Percentiles rank a stretch among this genome's conserved stretches.
These are phyloP conservation scores for Handroanthus guayacan DNA, from an alignment of 257 asterid genomes.

Conservation along the genomic window DNA sequence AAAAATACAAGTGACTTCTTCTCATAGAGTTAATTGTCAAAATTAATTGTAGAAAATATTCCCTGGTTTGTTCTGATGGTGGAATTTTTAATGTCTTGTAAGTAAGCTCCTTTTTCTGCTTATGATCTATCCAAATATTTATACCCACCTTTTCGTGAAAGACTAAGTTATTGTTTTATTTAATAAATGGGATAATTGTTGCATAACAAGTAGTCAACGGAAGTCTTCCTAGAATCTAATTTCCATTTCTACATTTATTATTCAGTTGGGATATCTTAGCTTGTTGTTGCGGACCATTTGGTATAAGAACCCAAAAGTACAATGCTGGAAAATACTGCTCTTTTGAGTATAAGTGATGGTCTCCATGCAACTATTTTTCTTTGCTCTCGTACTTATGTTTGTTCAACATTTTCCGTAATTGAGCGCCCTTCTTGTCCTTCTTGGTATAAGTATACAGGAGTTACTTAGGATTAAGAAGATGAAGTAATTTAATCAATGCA, in stretches of 20 bases:
- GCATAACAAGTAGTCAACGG: conserved; percentile 27
- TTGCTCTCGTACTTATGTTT: conserved; percentile 1
- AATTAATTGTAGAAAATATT: conserved; percentile 1
- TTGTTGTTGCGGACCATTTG: conserved; percentile 11
- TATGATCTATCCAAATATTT: conserved; percentile 13
- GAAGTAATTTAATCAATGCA: conserved; percentile 20
- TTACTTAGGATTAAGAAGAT: conserved; percentile 11
- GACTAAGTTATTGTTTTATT: neutral
- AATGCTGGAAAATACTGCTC: neutral
- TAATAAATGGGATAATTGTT: conserved; percentile 11
- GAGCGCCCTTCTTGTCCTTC: neutral
- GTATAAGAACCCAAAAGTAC: neutral
- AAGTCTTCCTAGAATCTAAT: neutral
- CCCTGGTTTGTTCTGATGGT: neutral
- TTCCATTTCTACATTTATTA: neutral
- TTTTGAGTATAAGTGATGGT: neutral
- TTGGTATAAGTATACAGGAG: neutral
- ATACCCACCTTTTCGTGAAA: conserved; percentile 15
- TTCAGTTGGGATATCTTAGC: neutral
- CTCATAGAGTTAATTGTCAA: conserved; percentile 1
- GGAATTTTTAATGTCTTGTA: neutral
- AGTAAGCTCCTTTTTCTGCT: conserved; percentile 9
- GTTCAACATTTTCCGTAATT: neutral
- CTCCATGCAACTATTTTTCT: neutral
- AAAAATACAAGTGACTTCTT: conserved; percentile 17